These are phyloP conservation scores for Cicer judaicum DNA, from an alignment of 306 rosid genomes.

Conservation along the genomic window DNA sequence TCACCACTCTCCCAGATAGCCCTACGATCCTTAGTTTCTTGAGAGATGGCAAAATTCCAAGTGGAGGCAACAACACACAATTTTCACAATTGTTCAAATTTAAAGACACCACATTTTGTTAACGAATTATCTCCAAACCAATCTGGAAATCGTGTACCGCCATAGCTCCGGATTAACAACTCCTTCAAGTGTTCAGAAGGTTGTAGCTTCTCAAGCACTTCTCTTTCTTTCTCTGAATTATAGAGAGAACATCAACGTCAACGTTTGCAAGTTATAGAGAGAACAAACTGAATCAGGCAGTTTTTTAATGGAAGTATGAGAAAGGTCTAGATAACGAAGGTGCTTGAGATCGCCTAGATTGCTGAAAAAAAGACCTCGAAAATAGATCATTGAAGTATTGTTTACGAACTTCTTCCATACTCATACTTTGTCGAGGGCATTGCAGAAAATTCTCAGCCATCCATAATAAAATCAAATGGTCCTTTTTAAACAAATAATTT, in stretches of 20 bases:
- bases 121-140: conserved; percentile 41
- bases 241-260: too few species aligned
- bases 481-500: conserved; percentile 10
- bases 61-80: conserved; percentile 31
- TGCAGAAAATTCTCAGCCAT: conserved; percentile 30
- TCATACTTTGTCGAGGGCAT: background rate
- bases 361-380: conserved; percentile 35
- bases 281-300: conserved; percentile 18
- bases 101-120: conserved; percentile 10
- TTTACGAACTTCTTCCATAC: background rate
- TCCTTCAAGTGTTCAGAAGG: conserved; percentile 24
- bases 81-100: background rate
- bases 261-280: conserved; percentile 15
- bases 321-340: conserved; percentile 24
- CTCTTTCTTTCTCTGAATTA: background rate
- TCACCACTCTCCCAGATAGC: background rate
- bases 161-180: conserved; percentile 1
- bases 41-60: conserved; percentile 24
- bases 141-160: conserved; percentile 16
- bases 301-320: background rate
- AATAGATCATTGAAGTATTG: conserved; percentile 27
- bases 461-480: conserved; percentile 21
- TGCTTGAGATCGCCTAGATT: background rate
- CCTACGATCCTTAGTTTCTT: background rate
- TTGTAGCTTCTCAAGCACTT: conserved; percentile 39